Base-by-base conservation (phyloP, 495 filamentous ascomycete genomes). In the Mytilinidion resinicola region DNA sequence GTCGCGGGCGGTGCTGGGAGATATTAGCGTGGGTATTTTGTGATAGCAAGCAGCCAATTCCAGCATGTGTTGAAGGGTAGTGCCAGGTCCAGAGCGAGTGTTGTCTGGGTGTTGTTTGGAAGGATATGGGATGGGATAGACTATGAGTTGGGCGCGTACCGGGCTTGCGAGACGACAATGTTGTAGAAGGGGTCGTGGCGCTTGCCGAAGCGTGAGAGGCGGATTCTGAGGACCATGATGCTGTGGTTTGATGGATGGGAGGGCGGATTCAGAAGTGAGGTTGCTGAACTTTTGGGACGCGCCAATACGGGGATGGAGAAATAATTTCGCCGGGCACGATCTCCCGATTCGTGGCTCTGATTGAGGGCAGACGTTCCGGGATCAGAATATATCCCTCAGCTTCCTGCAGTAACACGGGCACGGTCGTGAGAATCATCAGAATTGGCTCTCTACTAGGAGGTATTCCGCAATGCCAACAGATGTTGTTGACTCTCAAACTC, bases 111-210 rank as follows among this genome's bases (percentile, higher is more conserved):
- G 11, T 21, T 9, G 17, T 48, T 4, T 15, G 12, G 5, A 3
- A 36, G 49, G 39, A 43, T 19, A 59, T 52, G 33, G 50, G 20
- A 46, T 53, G 43, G 43, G 51, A 54, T 51, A 57, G 55, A 52
- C 76, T 6, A 2, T 30, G 6, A 6, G 25, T 6, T 2, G 25
- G 25, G 3, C 6, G 6, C 25, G 6, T 82, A 96, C 91, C 92
- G 83, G n/a, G 93, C 92, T 61, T 97, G 91, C 20, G 90, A 81
- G 56, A 98, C 90, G 53, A 97, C 90, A 60, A 98, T 96, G 76
- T 98, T 98, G 80, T 95, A 98, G 69, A 95, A 86, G 3, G 93
- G 92, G 25, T 79, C 67, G 70, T 92, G 88, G 54, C 78, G 83
- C 74, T 88, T 87, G 63, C 95, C 93, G 70, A 97, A 96, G 77